Percentiles rank a stretch among this genome's conserved stretches.
These are phyloP conservation scores for Rhodomyrtus tomentosa DNA, from an alignment of 345 rosid species.

Conservation along the genomic window DNA sequence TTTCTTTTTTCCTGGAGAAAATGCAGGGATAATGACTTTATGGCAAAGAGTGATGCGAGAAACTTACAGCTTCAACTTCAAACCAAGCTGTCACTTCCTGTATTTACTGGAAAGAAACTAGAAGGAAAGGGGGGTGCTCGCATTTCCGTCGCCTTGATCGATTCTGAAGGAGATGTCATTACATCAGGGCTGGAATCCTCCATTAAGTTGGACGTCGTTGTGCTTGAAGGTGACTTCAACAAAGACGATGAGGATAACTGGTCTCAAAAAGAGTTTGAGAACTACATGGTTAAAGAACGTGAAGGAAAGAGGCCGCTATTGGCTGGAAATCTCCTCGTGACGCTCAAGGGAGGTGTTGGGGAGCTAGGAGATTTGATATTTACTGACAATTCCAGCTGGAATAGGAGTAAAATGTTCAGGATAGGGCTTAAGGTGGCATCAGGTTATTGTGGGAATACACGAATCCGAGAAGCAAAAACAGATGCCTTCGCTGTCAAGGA, in stretches of 20 bases:
- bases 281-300: constrained; percentile 19
- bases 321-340: constrained; percentile 26
- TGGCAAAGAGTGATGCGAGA: background rate
- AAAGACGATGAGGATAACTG: background rate
- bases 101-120: background rate
- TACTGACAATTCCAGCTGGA: constrained; percentile 38
- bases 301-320: constrained; percentile 33
- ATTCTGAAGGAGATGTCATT: background rate
- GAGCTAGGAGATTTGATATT: constrained; percentile 19
- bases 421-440: constrained; percentile 31
- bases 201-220: background rate
- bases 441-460: constrained; percentile 16
- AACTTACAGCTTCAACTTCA: background rate
- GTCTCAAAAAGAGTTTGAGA: constrained; percentile 10
- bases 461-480: constrained; percentile 26
- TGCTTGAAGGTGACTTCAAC: background rate
- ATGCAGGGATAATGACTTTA: constrained; percentile 9
- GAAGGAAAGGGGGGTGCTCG: background rate
- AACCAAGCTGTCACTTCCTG: background rate
- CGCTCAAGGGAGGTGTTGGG: constrained; percentile 21
- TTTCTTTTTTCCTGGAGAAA: background rate
- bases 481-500: constrained; percentile 27
- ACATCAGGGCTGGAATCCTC: background rate
- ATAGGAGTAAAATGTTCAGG: constrained; percentile 24
- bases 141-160: background rate